Percentiles rank a stretch among this genome's conserved stretches.
phyloP scores from a whole-genome alignment of 2,329 filamentous ascomycete species.

The Monascus ruber region DNA sequence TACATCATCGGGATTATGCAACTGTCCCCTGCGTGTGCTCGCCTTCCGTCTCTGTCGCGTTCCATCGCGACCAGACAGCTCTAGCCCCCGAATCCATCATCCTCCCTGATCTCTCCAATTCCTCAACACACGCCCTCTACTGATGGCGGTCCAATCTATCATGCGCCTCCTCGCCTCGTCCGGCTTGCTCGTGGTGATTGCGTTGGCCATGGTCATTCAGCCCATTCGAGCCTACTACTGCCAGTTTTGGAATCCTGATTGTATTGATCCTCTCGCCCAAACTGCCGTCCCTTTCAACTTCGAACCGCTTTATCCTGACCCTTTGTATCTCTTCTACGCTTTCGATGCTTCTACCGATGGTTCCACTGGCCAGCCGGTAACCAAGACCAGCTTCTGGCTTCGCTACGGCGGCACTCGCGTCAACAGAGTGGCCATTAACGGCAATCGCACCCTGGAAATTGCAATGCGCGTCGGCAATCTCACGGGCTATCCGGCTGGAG shows the following conservation, averaged over 20 bases:
- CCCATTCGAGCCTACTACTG: constrained; percentile 20
- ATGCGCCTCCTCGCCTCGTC: constrained; percentile 7
- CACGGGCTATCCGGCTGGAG: constrained; percentile 21
- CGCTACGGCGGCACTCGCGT: constrained; percentile 18
- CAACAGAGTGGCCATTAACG: constrained; percentile 14
- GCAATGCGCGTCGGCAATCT: constrained; percentile 26
- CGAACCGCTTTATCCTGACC: constrained; percentile 21
- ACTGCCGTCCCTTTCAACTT: constrained; percentile 22
- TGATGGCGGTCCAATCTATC: constrained; percentile 11
- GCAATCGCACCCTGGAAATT: constrained; percentile 26
- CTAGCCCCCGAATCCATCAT: not conserved
- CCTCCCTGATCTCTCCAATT: not conserved
- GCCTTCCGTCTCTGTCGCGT: constrained; percentile 7
- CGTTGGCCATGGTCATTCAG: constrained; percentile 10
- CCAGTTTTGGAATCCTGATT: constrained; percentile 22
- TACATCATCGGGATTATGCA: constrained; percentile 14
- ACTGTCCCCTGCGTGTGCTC: constrained; percentile 7
- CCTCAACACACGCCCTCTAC: not conserved
- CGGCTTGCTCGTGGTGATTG: constrained; percentile 6
- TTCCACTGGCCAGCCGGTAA: constrained; percentile 21
- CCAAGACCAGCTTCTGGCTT: constrained; percentile 27
- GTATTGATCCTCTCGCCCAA: constrained; percentile 28
- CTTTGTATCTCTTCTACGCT: constrained; percentile 23
- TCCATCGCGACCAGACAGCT: not conserved
- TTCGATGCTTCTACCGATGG: constrained; percentile 22